Base-by-base conservation (phyloP, 2,329 filamentous ascomycete genomes). In the Cladobotryum protrusum region DNA sequence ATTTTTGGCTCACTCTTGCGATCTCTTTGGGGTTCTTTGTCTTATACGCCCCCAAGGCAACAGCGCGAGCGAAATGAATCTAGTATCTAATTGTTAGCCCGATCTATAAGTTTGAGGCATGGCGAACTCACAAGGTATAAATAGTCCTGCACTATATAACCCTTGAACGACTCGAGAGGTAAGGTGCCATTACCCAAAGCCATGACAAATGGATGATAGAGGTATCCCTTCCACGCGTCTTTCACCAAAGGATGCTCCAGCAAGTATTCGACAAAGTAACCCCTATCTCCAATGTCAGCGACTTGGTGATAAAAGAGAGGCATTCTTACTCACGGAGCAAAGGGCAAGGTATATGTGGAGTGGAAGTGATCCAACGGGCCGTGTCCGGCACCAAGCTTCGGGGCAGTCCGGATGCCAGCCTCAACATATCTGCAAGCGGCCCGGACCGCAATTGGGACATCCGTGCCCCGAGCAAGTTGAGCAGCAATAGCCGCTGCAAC, bases 121-220 rank as follows among this genome's bases (percentile, higher is more conserved):
- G 40, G 33, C 11, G 15, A 14, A 62, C 75, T 39, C 60, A 93
- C 87, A 40, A 96, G 72, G 62, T 93, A 97, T 4, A 96, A 75
- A 61, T 96, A 96, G 61, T 97, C 92, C 60, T 97, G 92, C 9
- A 93, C 78, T 49, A 97, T 81, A 64, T 96, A 97, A 36, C 86
- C 79, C 66, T 90, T 93, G 74, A 96, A 97, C 0, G 83, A 85
- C 40, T 86, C 80, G 1, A 86, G 59, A 0, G 87, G 85, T 17
- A 97, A 72, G 7, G 79, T 85, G 0, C 89, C 90, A 52, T 85
- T 76, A 1, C 86, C 90, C 62, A 97, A 74, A 13, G 78, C 80
- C 61, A 83, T 74, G 39, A 95, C 87, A 61, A 97, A 97, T 0
- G 85, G 81, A 63, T 97, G 92, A 57, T 90, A 75, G 2, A 87